These are phyloP conservation scores for Talaromyces sp. DNA, from an alignment of 2,329 filamentous ascomycete species.

Conservation along the genomic window DNA sequence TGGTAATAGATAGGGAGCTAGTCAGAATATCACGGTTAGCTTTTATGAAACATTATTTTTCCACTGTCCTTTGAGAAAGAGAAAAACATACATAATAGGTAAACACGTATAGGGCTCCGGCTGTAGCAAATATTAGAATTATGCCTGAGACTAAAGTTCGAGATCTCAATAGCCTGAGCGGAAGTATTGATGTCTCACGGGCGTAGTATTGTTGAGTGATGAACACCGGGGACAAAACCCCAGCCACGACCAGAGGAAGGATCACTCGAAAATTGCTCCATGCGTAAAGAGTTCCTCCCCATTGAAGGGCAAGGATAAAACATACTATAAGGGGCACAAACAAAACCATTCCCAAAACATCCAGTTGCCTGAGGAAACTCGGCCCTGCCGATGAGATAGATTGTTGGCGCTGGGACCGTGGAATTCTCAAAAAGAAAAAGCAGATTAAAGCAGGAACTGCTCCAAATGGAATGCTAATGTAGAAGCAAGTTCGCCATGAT, in stretches of 20 bases:
- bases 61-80: no score
- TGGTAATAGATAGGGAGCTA: conserved; percentile 37
- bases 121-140: conserved; percentile 33
- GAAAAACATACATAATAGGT: no score
- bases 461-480: no score
- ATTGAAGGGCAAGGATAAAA: conserved; percentile 1
- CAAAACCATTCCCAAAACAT: background rate
- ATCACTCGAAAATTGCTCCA: conserved; percentile 11
- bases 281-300: conserved; percentile 7
- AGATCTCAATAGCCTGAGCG: conserved; percentile 31
- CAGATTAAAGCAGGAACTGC: no score
- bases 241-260: conserved; percentile 11
- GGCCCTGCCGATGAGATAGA: no score
- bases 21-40: no score
- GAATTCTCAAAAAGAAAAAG: no score
- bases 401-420: no score
- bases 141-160: conserved; percentile 30
- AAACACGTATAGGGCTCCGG: conserved; percentile 26
- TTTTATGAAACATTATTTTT: no score
- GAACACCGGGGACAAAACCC: background rate
- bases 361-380: background rate
- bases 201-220: background rate
- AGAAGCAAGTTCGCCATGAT: no score
- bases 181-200: conserved; percentile 17
- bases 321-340: background rate